phyloP scores from a whole-genome alignment of 805 yeast genomes.

The Deakozyma indianensis region DNA sequence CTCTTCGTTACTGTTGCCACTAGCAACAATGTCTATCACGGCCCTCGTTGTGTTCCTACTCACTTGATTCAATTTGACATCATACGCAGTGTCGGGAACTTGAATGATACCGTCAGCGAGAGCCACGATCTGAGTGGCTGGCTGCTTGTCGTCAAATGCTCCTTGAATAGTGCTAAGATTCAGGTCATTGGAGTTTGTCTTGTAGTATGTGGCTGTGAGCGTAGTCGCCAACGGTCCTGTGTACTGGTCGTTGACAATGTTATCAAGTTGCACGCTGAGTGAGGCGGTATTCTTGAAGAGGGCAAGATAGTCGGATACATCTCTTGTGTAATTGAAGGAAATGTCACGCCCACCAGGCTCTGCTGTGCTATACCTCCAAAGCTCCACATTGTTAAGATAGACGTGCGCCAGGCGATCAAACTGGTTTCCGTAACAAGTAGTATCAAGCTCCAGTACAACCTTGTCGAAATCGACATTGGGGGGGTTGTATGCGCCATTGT shows the following conservation, averaged over 20 bases:
- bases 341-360: slow-evolving; percentile 44
- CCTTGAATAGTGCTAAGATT: neutral
- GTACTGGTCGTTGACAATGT: slow-evolving; percentile 33
- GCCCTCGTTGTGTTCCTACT: slow-evolving; percentile 42
- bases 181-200: slow-evolving; percentile 9
- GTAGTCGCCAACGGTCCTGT: slow-evolving; percentile 48
- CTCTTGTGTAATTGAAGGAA: slow-evolving; percentile 44
- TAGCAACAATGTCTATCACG: slow-evolving; percentile 37
- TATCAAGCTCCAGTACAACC: slow-evolving; percentile 19
- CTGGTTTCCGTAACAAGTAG: slow-evolving; percentile 21
- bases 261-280: slow-evolving; percentile 48
- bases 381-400: slow-evolving; percentile 40
- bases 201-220: slow-evolving; percentile 37
- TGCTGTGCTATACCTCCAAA: slow-evolving; percentile 68
- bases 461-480: slow-evolving; percentile 20
- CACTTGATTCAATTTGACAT: slow-evolving; percentile 32
- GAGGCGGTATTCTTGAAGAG: slow-evolving; percentile 32
- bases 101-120: neutral
- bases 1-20: slow-evolving; percentile 66
- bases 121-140: neutral
- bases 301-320: slow-evolving; percentile 39
- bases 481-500: slow-evolving; percentile 16
- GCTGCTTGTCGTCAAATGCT: neutral
- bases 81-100: slow-evolving; percentile 17
- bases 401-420: slow-evolving; percentile 26